Evolutionary conservation across 139 green algal genomes (phyloP), one percentile per base, ranked within the genome.

Genomic region (Chlamydomonas sp.): DNA sequence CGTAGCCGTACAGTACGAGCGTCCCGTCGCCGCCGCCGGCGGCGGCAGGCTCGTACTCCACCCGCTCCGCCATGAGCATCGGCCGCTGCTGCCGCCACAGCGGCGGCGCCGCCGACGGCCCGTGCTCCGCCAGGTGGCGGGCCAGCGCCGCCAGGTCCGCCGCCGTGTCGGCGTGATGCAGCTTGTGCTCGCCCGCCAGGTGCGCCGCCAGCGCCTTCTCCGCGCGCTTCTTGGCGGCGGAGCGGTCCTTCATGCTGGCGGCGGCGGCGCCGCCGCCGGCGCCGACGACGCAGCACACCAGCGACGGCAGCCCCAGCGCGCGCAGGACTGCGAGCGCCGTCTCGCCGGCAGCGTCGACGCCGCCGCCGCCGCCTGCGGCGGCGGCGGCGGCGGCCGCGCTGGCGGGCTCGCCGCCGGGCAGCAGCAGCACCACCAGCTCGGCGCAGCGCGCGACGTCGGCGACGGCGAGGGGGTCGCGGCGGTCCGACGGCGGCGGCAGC

Each of bases 61-160:
- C 95, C 0, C 69, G 85, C 82, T 98, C 92, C 2, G 95, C 89
- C 82, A 98, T 82, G 31, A 99, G 63, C 1, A 77, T 72, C 0
- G 97, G 94, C 31, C 97, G 92, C 72, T 97, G 93, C 85, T 89
- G 89, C 20, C 97, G 93, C 97, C 97, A 99, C 60, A 91, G 67
- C 18, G 96, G 96, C 31, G 92, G 68, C 60, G 20, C 83, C 62
- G 72, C n/a, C 10, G 82, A 59, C 62, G 89, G 86, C 60, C 89
- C 78, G 6, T 83, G 83, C 61, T 98, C 95, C 1, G 80, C 88
- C 59, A 98, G 83, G 85, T 95, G 92, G 14, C 96, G 94, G 60
- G 97, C 85, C 83, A 98, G 81, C 87, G 93, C 86, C 69, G 85
- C 77, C n/a, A 89, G 89, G 86, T 97, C 96, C 10, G 63, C 58